Percentiles rank a stretch among this genome's conserved stretches.
phyloP scores from a whole-genome alignment of 2,329 filamentous ascomycete genomes.

The Alternaria tenuissima region DNA sequence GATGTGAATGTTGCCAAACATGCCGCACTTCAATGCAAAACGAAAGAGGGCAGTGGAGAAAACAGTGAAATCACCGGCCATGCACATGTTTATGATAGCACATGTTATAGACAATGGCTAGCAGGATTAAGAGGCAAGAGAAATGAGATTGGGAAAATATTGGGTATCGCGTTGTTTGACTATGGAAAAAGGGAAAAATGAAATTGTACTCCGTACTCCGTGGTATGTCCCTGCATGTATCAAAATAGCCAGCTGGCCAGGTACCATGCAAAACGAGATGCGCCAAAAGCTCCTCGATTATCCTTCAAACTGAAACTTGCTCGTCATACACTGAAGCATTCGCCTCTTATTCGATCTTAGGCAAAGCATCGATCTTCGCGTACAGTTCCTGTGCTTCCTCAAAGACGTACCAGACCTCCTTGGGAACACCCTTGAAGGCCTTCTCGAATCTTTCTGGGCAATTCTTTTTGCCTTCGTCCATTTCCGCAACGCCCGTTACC shows the following conservation, averaged over 20 bases:
- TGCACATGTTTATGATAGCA: neutral
- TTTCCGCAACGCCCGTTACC: conserved; percentile 77
- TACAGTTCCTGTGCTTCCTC: conserved; percentile 74
- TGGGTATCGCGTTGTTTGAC: conserved; percentile 3
- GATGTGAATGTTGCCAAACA: neutral
- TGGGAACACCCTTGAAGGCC: conserved; percentile 80
- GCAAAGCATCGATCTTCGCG: conserved; percentile 47
- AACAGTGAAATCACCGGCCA: neutral
- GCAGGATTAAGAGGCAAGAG: neutral
- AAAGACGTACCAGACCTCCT: conserved; percentile 80
- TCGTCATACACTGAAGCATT: neutral
- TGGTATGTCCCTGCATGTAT: neutral
- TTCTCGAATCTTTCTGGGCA: conserved; percentile 76
- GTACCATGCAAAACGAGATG: conserved; percentile 4
- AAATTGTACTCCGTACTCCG: neutral
- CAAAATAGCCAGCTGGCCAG: neutral
- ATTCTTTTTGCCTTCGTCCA: conserved; percentile 76
- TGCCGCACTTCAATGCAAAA: neutral
- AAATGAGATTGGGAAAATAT: neutral
- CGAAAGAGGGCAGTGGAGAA: neutral
- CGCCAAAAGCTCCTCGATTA: neutral
- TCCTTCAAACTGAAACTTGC: neutral
- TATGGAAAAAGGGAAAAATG: neutral
- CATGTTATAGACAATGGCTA: neutral
- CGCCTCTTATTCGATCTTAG: conserved; percentile 22